Evolutionary conservation across 441 rosid genomes (phyloP).

Genomic region (Erodium trifolium): DNA sequence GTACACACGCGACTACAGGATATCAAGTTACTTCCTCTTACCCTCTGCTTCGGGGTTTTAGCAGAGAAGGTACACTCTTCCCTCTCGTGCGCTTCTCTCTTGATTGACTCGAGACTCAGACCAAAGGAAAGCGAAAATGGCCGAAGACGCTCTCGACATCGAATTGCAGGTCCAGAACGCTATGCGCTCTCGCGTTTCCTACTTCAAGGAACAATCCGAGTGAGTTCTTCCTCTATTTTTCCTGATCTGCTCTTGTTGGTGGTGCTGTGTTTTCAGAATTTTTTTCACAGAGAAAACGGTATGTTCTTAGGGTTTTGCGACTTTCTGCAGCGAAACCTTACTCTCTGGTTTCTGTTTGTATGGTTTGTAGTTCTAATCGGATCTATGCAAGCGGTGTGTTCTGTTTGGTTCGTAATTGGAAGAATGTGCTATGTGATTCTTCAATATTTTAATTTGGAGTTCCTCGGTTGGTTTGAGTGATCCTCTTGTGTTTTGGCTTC

Average conservation of each 20-base stretch:
- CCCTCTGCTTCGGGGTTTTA: constrained; percentile 1
- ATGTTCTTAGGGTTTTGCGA: not conserved
- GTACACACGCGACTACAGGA: not conserved
- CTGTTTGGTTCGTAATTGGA: not conserved
- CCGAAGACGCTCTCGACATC: constrained; percentile 23
- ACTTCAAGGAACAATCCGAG: constrained; percentile 63
- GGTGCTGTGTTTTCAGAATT: not conserved
- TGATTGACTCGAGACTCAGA: constrained; percentile 1
- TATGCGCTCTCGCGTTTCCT: constrained; percentile 55
- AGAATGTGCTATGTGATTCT: not conserved
- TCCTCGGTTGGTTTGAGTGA: not conserved
- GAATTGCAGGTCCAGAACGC: constrained; percentile 58
- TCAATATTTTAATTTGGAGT: not conserved
- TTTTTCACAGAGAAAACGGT: not conserved
- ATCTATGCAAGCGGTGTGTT: not conserved
- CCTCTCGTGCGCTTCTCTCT: not conserved
- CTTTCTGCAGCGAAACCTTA: not conserved
- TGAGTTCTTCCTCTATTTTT: constrained; percentile 14
- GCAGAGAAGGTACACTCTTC: not conserved
- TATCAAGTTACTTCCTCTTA: not conserved
- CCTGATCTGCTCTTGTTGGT: not conserved
- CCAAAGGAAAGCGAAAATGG: not conserved
- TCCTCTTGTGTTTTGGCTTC: not conserved
- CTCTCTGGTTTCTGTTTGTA: not conserved
- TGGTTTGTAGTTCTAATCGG: not conserved